Evolutionary conservation across 306 rosid genomes (phyloP), one percentile per base, ranked within the genome.

Genomic region (Acmispon strigosus): DNA sequence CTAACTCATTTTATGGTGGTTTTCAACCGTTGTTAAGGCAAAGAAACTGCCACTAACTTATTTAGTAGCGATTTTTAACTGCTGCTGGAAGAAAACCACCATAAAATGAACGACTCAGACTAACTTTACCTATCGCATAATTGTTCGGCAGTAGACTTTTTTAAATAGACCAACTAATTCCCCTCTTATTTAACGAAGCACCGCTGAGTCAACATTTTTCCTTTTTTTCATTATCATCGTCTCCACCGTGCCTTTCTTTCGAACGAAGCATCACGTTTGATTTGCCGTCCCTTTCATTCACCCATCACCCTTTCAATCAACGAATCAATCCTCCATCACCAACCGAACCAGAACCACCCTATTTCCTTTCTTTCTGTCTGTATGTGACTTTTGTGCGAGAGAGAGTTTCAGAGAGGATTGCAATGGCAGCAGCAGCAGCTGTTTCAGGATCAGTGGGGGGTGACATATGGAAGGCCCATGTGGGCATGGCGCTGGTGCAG

Each of bases 401-500:
- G 14, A 2, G 12, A 50, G 59, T 67, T 59, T 11, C 61, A 59
- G 22, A 15, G 52, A 69, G 61, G 22, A 70, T 47, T 54, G 12
- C 22, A 66, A 82, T 82, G 86, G 88, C 84, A 19, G 54, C 69
- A 13, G 32, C 3, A 27, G 24, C 24, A 22, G 24, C 24, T 1
- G 76, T 58, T 52, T 81, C 78, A 49, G 84, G 49, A 42, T 83
- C 49, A 9, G 76, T 48, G 7, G 67, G 73, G 0, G 85, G 73
- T 57, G 92, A 90, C 15, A 32, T 69, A 24, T 72, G 78, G 91
- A 88, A 77, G 78, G 93, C 98, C 15, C 97, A 93, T 66, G 55
- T 82, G 55, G 90, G 86, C 48, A 84, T 90, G 98, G 94, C 86
- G 4, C 0, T 90, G 42, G 88, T 91, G 7, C 98, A 93, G 79